Percentiles rank a stretch among this genome's conserved stretches.
These are phyloP conservation scores for Plasmodium chabaudi DNA, from an alignment of 169 alveolate genomes.

Conservation along the genomic window DNA sequence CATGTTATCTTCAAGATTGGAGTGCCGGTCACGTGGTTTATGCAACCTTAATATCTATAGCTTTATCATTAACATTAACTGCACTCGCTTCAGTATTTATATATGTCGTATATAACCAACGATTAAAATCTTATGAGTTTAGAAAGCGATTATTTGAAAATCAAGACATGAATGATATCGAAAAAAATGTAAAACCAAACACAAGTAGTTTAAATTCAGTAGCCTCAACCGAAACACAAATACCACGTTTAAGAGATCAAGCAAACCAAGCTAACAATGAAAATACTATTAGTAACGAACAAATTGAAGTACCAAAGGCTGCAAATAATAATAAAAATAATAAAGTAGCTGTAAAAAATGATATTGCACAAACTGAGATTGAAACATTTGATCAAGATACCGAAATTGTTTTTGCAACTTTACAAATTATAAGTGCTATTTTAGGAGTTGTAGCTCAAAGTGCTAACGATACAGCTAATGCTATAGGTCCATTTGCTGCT, in stretches of 20 bases:
- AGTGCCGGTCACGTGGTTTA: conserved; percentile 67
- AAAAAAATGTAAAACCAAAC: conserved; percentile 4
- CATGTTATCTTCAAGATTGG: conserved; percentile 81
- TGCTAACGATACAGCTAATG: conserved; percentile 91
- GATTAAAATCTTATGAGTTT: conserved; percentile 22
- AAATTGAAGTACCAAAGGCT: neutral
- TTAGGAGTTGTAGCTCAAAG: conserved; percentile 88
- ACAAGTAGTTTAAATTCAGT: conserved; percentile 68
- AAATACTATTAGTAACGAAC: neutral
- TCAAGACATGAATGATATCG: conserved; percentile 35
- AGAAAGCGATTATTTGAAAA: conserved; percentile 41
- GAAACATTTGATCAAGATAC: conserved; percentile 79
- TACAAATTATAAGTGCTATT: conserved; percentile 85
- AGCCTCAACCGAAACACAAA: conserved; percentile 68
- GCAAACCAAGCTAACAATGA: conserved; percentile 2
- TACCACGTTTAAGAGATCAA: neutral
- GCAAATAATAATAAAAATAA: conserved; percentile 13
- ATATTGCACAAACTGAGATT: conserved; percentile 57
- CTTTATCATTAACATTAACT: conserved; percentile 61
- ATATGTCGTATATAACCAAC: conserved; percentile 53
- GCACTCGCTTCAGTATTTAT: conserved; percentile 46
- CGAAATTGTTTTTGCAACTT: conserved; percentile 78
- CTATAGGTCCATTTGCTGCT: conserved; percentile 85
- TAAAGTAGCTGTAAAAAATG: conserved; percentile 14
- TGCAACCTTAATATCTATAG: conserved; percentile 58